phyloP scores from a whole-genome alignment of 2,329 filamentous ascomycete species.

The Furcasterigmium sp. region DNA sequence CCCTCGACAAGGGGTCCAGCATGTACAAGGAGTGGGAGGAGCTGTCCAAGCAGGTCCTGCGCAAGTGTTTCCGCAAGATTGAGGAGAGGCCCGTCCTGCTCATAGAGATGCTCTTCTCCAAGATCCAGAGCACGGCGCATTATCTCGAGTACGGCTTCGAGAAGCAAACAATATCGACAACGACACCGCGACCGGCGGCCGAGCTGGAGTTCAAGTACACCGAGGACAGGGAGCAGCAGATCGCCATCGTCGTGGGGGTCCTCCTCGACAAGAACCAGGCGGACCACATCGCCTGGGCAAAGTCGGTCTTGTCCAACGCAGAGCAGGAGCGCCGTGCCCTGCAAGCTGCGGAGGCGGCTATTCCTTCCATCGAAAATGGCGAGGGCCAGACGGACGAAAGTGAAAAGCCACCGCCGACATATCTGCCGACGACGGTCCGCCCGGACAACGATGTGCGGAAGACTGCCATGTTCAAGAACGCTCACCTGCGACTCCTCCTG shows the following conservation, averaged over 20 bases:
- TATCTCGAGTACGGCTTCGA: constrained; percentile 91
- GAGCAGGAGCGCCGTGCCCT: constrained; percentile 70
- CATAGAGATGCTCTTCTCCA: constrained; percentile 92
- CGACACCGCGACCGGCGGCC: constrained; percentile 64
- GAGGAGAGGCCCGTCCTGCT: constrained; percentile 79
- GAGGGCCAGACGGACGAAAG: constrained; percentile 20
- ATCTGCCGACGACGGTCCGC: constrained; percentile 43
- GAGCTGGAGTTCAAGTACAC: constrained; percentile 78
- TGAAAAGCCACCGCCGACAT: constrained; percentile 32
- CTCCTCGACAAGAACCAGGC: constrained; percentile 75
- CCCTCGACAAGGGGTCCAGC: constrained; percentile 60
- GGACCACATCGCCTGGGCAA: constrained; percentile 77
- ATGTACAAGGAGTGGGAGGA: constrained; percentile 88
- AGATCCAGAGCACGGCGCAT: constrained; percentile 74
- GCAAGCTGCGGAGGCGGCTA: constrained; percentile 65
- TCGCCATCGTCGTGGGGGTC: constrained; percentile 74
- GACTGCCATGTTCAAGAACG: constrained; percentile 81
- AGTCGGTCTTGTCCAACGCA: constrained; percentile 62
- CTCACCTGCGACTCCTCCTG: constrained; percentile 80
- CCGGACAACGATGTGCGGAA: constrained; percentile 62
- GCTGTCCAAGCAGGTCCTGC: constrained; percentile 76
- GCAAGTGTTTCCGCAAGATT: constrained; percentile 77
- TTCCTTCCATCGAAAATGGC: constrained; percentile 30
- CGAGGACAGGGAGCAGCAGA: constrained; percentile 63
- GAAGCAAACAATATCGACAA: constrained; percentile 60